Conservation (phyloP, 192 early-diverging fungal species). For the Coemansia sp. region DNA sequence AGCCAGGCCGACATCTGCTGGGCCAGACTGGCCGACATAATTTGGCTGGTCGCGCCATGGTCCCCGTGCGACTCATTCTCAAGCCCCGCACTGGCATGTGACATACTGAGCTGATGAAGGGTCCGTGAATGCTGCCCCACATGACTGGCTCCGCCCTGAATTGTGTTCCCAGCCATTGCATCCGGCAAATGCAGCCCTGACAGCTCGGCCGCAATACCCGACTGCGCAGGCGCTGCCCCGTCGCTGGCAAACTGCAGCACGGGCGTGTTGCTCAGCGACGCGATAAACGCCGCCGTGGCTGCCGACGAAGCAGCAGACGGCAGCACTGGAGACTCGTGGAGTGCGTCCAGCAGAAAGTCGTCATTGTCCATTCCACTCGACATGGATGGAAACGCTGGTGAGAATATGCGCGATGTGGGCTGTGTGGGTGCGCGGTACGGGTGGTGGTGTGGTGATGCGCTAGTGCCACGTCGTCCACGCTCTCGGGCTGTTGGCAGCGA, state of each 20-base stretch:
- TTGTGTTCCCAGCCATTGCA: background rate
- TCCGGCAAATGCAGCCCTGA: conserved; percentile 13
- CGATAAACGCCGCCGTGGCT: conserved; percentile 12
- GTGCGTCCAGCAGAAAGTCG: background rate
- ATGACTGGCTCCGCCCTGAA: too few relatives aligned
- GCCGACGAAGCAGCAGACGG: background rate
- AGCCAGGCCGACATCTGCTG: background rate
- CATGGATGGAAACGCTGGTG: background rate
- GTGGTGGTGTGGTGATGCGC: conserved; percentile 14
- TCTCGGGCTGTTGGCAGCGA: conserved; percentile 1
- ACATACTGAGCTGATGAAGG: conserved; percentile 23
- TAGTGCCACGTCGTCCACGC: conserved; percentile 1
- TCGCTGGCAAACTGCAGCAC: conserved; percentile 7
- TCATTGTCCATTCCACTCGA: background rate
- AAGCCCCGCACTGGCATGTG: background rate
- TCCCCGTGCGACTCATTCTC: background rate
- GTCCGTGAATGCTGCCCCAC: conserved; percentile 8
- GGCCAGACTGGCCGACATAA: conserved; percentile 2
- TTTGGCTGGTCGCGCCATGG: background rate
- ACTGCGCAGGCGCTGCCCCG: conserved; percentile 1
- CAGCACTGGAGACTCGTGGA: background rate
- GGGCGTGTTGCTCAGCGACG: conserved; percentile 30
- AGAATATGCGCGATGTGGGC: conserved; percentile 2
- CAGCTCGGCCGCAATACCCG: background rate
- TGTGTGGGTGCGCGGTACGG: background rate